Evolutionary conservation across 306 rosid species (phyloP).

Genomic region (Castanopsis chinensis): DNA sequence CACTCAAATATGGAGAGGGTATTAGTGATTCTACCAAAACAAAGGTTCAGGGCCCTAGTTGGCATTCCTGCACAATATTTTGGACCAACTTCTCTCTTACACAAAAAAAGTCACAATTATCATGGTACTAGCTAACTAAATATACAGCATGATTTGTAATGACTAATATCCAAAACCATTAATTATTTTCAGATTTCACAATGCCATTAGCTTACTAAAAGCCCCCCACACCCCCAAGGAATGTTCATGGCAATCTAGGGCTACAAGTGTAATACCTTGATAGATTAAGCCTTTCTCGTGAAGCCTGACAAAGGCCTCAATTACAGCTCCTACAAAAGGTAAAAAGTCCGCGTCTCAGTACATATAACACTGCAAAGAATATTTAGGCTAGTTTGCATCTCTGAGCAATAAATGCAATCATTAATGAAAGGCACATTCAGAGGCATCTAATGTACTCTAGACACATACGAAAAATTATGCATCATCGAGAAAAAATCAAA

Average conservation of each 20-base stretch:
- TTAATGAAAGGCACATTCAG: constrained; percentile 13
- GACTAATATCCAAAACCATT: not conserved
- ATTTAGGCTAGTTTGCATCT: not conserved
- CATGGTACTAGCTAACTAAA: not conserved
- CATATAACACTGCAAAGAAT: constrained; percentile 7
- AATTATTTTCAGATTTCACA: not conserved
- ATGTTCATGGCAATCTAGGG: not conserved
- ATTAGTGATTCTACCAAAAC: not conserved
- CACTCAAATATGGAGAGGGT: not conserved
- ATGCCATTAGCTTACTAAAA: not conserved
- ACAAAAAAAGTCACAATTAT: not conserved
- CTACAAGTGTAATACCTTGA: constrained; percentile 62
- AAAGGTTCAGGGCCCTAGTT: not conserved
- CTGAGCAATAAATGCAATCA: not conserved
- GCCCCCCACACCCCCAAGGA: not conserved
- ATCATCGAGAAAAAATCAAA: not conserved
- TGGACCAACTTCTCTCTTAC: not conserved
- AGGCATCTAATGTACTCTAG: not conserved
- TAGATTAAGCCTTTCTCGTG: constrained; percentile 94
- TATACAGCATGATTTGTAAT: not conserved
- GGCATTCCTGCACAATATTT: not conserved
- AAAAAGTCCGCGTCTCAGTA: constrained; percentile 38
- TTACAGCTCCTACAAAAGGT: constrained; percentile 77
- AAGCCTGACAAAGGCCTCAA: constrained; percentile 94
- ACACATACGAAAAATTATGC: not conserved